Evolutionary conservation across 257 asterid genomes (phyloP), one percentile per base, ranked within the genome.

Genomic region (Jasminum sambac): DNA sequence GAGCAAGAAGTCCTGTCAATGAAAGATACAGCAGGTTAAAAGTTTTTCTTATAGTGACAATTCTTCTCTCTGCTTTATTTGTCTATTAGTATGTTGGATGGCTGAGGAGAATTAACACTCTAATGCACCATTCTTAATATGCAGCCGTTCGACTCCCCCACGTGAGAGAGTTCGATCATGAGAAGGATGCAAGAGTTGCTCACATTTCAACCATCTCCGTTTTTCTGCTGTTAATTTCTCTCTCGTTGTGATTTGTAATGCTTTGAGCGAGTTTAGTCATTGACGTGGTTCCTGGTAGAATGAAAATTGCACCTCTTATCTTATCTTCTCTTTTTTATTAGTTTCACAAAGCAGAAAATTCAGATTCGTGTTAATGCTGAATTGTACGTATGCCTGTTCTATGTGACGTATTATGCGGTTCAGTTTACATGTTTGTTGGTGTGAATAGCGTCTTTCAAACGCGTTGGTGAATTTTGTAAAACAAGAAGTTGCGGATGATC

Each of bases 81-180:
- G 2, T 11, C 26, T 55, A 60, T 17, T 50, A 26, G 17, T 6
- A 30, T 6, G 39, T 50, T 43, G 5, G n/a, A 14, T 64, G 8
- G 4, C 41, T 38, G 16, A 38, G 9, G 16, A 38, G 9, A 60
- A 9, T 30, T 73, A 66, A 66, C 38, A 6, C 63, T 2, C 1
- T 64, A 21, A 16, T 26, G 34, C 39, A 11, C 24, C 13, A 8
- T 68, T 61, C 66, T 61, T 69, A 42, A 74, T 46, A 34, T 60
- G 77, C 89, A 87, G 90, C 78, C 95, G 87, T 62, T 85, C 89
- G 36, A 88, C 95, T 2, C 23, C 62, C 16, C 86, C 88, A 63
- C 75, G 86, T 25, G 87, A 83, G 72, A 84, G 92, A 72, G 86
- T 92, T 68, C 83, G 88, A 64, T 84, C 96, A 68, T 84, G 84